Conservation (phyloP, 768 basidiomycete genomes). For the Suillus subaureus region DNA sequence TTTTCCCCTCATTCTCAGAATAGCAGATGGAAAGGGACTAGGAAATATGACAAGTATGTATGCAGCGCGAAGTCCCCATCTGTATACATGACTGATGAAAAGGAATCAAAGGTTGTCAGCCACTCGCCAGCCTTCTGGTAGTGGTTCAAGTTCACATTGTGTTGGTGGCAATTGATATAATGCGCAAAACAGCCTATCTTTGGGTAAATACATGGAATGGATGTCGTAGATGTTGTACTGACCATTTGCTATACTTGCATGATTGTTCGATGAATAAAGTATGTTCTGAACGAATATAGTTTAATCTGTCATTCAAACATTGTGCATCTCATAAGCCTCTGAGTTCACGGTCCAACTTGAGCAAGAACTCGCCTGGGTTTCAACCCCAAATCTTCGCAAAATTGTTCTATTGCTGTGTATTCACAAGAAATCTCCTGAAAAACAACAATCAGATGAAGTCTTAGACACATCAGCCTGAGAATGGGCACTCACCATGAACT, state of each 20-base stretch:
- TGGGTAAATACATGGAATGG: neutral
- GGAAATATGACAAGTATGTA: slow-evolving; percentile 81
- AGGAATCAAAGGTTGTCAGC: slow-evolving; percentile 69
- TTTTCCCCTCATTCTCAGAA: slow-evolving; percentile 78
- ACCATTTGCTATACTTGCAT: slow-evolving; percentile 84
- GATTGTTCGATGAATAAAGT: slow-evolving; percentile 77
- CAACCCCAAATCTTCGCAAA: no score
- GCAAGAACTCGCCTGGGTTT: no score
- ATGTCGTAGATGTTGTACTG: slow-evolving; percentile 21
- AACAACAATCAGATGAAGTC: no score
- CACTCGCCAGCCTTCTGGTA: slow-evolving; percentile 82
- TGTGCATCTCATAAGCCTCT: no score
- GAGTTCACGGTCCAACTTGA: no score
- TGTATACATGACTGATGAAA: slow-evolving; percentile 75
- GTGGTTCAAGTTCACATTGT: slow-evolving; percentile 76
- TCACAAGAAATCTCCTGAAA: no score
- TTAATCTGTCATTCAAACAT: no score
- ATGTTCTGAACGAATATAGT: no score
- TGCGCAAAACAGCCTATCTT: slow-evolving; percentile 87
- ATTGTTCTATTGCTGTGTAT: no score
- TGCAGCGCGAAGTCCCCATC: slow-evolving; percentile 86
- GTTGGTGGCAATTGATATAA: slow-evolving; percentile 77
- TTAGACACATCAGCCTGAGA: no score
- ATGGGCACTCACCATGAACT: no score
- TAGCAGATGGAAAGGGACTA: slow-evolving; percentile 85